Evolutionary conservation across 345 rosid genomes (phyloP).

Genomic region (Pistacia integerrima): DNA sequence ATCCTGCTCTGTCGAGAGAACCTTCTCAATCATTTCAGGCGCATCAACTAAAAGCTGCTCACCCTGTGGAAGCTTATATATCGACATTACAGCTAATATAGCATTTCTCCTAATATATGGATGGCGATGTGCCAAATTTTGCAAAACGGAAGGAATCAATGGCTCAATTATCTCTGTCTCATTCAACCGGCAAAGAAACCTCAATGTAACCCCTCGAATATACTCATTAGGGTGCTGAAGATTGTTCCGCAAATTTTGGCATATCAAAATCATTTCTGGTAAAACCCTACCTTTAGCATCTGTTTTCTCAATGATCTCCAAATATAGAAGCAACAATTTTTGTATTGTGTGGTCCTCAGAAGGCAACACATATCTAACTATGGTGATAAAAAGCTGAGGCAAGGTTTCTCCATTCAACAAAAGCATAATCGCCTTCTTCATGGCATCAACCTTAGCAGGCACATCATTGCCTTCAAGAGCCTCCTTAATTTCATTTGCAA

Average conservation of each 20-base stretch:
- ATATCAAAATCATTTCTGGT: constrained; percentile 95
- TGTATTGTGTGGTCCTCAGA: constrained; percentile 94
- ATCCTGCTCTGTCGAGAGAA: constrained; percentile 67
- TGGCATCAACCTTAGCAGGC: constrained; percentile 66
- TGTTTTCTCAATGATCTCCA: constrained; percentile 88
- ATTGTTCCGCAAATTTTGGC: constrained; percentile 91
- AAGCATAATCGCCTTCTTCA: constrained; percentile 93
- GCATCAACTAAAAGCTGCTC: constrained; percentile 77
- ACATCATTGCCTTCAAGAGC: constrained; percentile 87
- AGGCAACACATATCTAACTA: constrained; percentile 88
- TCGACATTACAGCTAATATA: constrained; percentile 67
- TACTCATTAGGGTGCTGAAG: constrained; percentile 98
- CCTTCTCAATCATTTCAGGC: constrained; percentile 78
- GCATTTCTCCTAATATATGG: constrained; percentile 76
- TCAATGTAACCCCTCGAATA: constrained; percentile 80
- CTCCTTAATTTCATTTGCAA: constrained; percentile 91
- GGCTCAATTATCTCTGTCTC: constrained; percentile 77
- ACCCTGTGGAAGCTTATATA: constrained; percentile 74
- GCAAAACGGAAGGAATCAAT: constrained; percentile 69
- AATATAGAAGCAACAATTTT: constrained; percentile 78
- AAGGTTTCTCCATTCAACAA: constrained; percentile 87
- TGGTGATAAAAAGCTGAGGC: constrained; percentile 93
- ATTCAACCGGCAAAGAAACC: constrained; percentile 73
- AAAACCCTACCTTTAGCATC: constrained; percentile 75
- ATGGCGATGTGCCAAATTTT: constrained; percentile 74